Evolutionary conservation across 805 yeast species (phyloP).

Genomic region (Starmera dryadoides): DNA sequence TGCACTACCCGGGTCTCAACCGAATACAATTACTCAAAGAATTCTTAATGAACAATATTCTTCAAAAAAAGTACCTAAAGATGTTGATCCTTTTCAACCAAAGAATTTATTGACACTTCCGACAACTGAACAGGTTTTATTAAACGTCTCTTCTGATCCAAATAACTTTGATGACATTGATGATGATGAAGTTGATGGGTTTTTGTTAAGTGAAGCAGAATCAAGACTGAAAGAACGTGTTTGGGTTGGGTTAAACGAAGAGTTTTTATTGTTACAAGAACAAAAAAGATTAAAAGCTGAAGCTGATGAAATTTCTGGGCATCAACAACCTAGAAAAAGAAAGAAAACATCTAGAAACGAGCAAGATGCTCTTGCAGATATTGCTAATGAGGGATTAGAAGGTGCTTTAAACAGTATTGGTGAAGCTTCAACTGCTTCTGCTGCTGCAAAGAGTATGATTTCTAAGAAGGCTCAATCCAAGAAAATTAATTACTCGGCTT

Average conservation of each 20-base stretch:
- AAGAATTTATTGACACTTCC: constrained; percentile 52
- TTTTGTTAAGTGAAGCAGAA: constrained; percentile 63
- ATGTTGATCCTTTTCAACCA: constrained; percentile 38
- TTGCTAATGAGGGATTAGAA: constrained; percentile 27
- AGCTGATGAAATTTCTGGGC: constrained; percentile 84
- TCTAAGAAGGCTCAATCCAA: constrained; percentile 72
- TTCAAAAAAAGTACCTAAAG: background rate
- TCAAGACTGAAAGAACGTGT: constrained; percentile 67
- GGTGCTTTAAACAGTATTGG: constrained; percentile 38
- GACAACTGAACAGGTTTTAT: constrained; percentile 46
- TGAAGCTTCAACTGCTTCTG: constrained; percentile 56
- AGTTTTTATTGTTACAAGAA: constrained; percentile 79
- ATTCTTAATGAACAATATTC: background rate
- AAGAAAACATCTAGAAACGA: constrained; percentile 28
- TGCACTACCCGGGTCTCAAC: constrained; percentile 5
- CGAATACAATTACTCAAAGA: constrained; percentile 1
- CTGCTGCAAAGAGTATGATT: constrained; percentile 71
- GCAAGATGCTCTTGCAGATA: constrained; percentile 23
- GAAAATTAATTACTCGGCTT: constrained; percentile 84
- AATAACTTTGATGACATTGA: constrained; percentile 69
- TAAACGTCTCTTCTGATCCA: constrained; percentile 49
- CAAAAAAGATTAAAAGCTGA: constrained; percentile 74
- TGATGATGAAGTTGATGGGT: constrained; percentile 67
- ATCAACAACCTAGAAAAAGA: constrained; percentile 47
- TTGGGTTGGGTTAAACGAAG: constrained; percentile 89